phyloP scores from a whole-genome alignment of 106 monocot species.

The Dioscorea zingiberensis region DNA sequence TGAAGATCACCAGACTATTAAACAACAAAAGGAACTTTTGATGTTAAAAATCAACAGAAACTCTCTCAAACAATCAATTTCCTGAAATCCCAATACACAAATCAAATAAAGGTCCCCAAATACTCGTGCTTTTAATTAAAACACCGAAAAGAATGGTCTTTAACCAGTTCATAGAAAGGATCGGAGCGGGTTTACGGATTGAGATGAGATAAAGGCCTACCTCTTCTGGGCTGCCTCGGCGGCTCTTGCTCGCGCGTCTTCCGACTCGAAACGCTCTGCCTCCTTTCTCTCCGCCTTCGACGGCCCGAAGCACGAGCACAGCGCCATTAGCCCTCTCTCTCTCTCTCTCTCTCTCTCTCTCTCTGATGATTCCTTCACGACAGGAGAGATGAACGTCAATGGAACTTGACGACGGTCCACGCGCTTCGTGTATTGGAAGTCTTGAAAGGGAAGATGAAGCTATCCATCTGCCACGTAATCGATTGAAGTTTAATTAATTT shows the following conservation, averaged over 20 bases:
- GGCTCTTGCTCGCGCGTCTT: slow-evolving; percentile 69
- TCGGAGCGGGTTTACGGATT: not conserved
- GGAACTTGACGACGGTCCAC: no score
- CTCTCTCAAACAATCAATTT: no score
- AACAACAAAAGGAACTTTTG: not conserved
- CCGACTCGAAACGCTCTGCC: slow-evolving; percentile 61
- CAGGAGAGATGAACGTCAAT: no score
- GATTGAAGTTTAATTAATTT: no score
- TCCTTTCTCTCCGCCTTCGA: slow-evolving; percentile 59
- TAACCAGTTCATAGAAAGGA: not conserved
- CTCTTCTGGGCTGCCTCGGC: slow-evolving; percentile 84
- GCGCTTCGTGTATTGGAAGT: no score
- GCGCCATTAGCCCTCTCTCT: slow-evolving; percentile 13
- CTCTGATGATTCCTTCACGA: not conserved
- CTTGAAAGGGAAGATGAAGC: no score
- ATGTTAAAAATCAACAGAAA: not conserved
- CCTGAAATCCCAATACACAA: no score
- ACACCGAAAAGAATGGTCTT: no score
- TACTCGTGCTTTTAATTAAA: no score
- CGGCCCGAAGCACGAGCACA: slow-evolving; percentile 75
- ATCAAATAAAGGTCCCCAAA: no score
- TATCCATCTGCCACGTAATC: no score
- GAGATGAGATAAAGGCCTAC: slow-evolving; percentile 18
- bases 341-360: no score
- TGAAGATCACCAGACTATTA: not conserved